Evolutionary conservation across 2,329 filamentous ascomycete species (phyloP).

Genomic region (Aspergillus neotritici): DNA sequence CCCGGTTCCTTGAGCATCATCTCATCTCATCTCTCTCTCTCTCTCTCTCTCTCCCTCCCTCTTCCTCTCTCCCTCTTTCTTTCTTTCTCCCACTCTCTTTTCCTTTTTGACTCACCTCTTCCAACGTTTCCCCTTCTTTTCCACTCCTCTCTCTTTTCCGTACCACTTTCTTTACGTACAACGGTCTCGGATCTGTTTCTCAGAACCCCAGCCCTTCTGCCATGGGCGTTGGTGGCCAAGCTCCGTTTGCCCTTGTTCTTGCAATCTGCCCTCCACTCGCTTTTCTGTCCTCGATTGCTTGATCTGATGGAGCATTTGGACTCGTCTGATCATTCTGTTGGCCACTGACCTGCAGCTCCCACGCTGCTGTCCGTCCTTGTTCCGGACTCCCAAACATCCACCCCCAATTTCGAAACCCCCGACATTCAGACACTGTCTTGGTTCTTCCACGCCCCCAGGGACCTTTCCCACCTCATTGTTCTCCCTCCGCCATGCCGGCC

Average conservation of each 20-base stretch:
- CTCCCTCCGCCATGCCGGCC: constrained; percentile 25
- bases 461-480: constrained; percentile 5
- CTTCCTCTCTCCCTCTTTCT: constrained; percentile 7
- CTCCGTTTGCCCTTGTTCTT: constrained; percentile 14
- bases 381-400: constrained; percentile 14
- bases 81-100: constrained; percentile 21
- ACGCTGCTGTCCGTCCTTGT: constrained; percentile 32
- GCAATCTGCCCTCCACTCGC: constrained; percentile 12
- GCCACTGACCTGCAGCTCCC: constrained; percentile 35
- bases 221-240: constrained; percentile 17
- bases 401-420: constrained; percentile 12
- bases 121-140: constrained; percentile 12
- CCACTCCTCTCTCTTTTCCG: constrained; percentile 11
- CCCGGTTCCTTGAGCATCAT: constrained; percentile 23
- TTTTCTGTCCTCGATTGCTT: constrained; percentile 14
- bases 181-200: constrained; percentile 5
- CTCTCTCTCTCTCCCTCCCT: constrained; percentile 8
- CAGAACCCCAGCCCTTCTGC: constrained; percentile 10
- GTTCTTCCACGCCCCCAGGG: constrained; percentile 1
- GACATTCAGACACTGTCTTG: constrained; percentile 1
- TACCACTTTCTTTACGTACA: constrained; percentile 9
- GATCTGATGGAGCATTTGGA: constrained; percentile 28
- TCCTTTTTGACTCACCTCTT: constrained; percentile 22
- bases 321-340: constrained; percentile 28
- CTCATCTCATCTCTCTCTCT: constrained; percentile 17